A percentile compares a stretch with the other conserved stretches of the same genome.
phyloP scores from a whole-genome alignment of 441 rosid genomes.

The Sinapis alba region DNA sequence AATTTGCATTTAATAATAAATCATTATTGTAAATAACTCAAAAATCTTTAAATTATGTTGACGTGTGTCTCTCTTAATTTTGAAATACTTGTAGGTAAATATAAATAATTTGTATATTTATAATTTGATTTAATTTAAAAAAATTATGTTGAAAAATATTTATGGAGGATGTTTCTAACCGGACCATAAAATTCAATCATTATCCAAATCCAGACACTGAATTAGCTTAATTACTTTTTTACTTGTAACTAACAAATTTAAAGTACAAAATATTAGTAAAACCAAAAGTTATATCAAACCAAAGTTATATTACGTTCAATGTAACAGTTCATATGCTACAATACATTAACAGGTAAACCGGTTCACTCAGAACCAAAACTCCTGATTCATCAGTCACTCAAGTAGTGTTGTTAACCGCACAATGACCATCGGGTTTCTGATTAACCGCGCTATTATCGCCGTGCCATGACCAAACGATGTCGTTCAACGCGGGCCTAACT shows the following conservation, averaged over 20 bases:
- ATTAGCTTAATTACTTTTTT: too few species aligned
- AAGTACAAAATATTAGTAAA: not conserved
- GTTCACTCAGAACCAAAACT: constrained; percentile 7
- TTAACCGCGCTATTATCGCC: constrained; percentile 47
- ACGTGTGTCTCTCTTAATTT: too few species aligned
- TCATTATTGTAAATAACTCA: too few species aligned
- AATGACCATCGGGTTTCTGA: not conserved
- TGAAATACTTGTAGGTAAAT: too few species aligned
- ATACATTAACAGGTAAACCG: constrained; percentile 11
- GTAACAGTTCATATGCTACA: not conserved
- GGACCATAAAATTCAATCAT: too few species aligned
- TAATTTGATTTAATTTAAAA: too few species aligned
- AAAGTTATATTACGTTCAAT: constrained; percentile 16
- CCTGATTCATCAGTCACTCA: constrained; percentile 1
- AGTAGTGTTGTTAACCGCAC: not conserved
- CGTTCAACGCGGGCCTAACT: constrained; percentile 80
- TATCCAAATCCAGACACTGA: too few species aligned
- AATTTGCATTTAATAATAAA: too few species aligned
- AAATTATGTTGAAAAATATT: too few species aligned
- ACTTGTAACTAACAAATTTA: not conserved
- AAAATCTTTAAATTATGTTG: too few species aligned
- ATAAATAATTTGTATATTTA: too few species aligned
- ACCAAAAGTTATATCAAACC: constrained; percentile 26
- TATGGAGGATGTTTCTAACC: too few species aligned
- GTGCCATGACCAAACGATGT: constrained; percentile 94